Percentiles rank a stretch among this genome's conserved stretches.
phyloP scores from a whole-genome alignment of 306 rosid species.

The Vicia sativa region DNA sequence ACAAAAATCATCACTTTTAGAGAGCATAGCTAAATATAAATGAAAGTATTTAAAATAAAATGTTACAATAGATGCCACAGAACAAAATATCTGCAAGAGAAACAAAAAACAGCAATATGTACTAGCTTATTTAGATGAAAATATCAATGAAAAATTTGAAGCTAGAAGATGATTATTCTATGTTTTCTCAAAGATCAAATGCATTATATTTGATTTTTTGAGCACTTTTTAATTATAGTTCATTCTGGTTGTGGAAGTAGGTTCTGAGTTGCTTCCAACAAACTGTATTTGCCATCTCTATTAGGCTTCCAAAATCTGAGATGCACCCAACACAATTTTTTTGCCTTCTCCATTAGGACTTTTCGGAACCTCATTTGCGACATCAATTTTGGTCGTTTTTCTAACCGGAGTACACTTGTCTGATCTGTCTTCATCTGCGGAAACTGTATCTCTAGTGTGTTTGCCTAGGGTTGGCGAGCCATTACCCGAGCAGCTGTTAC shows the following conservation, averaged over 20 bases:
- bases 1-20: constrained; percentile 29
- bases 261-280: neutral
- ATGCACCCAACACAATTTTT: constrained; percentile 35
- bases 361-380: constrained; percentile 48
- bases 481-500: constrained; percentile 50
- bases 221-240: too few species aligned
- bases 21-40: constrained; percentile 24
- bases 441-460: constrained; percentile 53
- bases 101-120: constrained; percentile 38
- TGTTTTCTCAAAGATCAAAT: constrained; percentile 21
- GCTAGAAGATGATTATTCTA: constrained; percentile 34
- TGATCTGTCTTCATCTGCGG: constrained; percentile 46
- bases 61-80: constrained; percentile 28
- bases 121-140: constrained; percentile 36
- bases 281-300: constrained; percentile 42
- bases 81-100: constrained; percentile 33
- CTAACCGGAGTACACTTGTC: constrained; percentile 51
- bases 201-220: too few species aligned
- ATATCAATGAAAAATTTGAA: constrained; percentile 33
- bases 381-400: constrained; percentile 52
- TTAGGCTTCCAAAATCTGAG: constrained; percentile 28
- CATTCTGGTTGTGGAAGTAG: neutral
- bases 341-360: constrained; percentile 51
- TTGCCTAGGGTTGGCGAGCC: constrained; percentile 59
- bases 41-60: constrained; percentile 33